phyloP scores from a whole-genome alignment of 306 rosid genomes.

The Styphnolobium japonicum region DNA sequence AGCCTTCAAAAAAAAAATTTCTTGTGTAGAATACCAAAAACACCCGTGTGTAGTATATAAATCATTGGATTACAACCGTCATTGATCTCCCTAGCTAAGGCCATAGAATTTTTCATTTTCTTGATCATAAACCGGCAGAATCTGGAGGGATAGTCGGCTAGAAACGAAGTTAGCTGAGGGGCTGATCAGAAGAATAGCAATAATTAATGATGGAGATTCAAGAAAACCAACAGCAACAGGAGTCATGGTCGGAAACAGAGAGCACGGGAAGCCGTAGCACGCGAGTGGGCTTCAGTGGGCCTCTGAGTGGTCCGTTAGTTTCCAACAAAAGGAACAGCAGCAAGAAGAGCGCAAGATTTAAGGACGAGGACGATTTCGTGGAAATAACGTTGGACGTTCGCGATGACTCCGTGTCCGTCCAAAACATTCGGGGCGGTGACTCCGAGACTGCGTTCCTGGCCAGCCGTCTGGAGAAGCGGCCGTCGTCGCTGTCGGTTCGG shows the following conservation, averaged over 20 bases:
- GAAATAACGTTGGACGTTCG: constrained; percentile 79
- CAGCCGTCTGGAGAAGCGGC: constrained; percentile 51
- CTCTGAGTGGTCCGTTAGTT: constrained; percentile 58
- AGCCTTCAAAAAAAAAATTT: neutral
- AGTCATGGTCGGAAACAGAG: constrained; percentile 56
- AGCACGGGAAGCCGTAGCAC: constrained; percentile 47
- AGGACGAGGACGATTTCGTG: constrained; percentile 59
- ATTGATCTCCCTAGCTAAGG: neutral
- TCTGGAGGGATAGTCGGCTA: no score
- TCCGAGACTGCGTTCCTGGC: constrained; percentile 65
- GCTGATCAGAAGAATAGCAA: neutral
- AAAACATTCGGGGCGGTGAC: constrained; percentile 69
- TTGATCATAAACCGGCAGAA: neutral
- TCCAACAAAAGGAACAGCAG: constrained; percentile 43
- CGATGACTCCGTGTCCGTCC: constrained; percentile 66
- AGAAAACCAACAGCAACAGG: constrained; percentile 36
- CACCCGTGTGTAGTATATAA: no score
- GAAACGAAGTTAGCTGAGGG: neutral
- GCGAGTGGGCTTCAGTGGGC: constrained; percentile 64
- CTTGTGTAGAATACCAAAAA: neutral
- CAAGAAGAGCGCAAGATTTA: constrained; percentile 55
- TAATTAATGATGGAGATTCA: constrained; percentile 56
- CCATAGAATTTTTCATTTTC: neutral
- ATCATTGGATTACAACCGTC: neutral
- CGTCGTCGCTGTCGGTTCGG: constrained; percentile 45